Base-by-base conservation (phyloP, 2,329 filamentous ascomycete species). In the Stagonosporopsis cucurbitacearum region DNA sequence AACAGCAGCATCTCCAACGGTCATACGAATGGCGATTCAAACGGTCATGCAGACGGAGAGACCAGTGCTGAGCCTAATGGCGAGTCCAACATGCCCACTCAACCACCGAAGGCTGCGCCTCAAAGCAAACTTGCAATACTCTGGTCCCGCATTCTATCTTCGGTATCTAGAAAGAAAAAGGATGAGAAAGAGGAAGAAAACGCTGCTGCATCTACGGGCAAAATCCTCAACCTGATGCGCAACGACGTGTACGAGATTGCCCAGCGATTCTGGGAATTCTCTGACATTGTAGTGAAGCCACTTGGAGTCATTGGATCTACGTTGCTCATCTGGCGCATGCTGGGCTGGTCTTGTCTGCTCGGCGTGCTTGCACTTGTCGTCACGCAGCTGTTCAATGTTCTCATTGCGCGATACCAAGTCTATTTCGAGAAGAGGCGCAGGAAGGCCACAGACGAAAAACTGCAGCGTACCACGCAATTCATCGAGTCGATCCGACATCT, bases 221-320 rank as follows among this genome's bases (percentile, higher is more conserved):
- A 96, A 70, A 95, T 96, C 47, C 83, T 96, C 58, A 96, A 96
- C 66, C 77, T 96, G 2, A 90, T 96, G 80, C 87, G 91, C 33
- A 87, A 84, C 55, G 91, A 95, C 71, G 90, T 89, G 0, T 95
- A 94, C 68, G 89, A 93, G 70, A 86, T 94, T 35, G 85, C 91
- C 2, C 91, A 94, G 67, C 75, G 90, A 39, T 95, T 96, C 66
- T 96, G 92, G 92, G 92, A 96, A 57, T 90, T 95, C 48, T 84
- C 89, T 2, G 81, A 81, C n/a, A 78, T 96, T 1, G 78, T 96
- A 36, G 88, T 88, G 3, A 90, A 89, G 58, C 92, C 92, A 0
- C 75, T 95, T 15, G 89, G 89, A 56, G 82, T 94, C n/a, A 68
- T 92, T 1, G 79, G 96, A 4, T 90, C 91, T 0, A 82, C 91